phyloP scores from a whole-genome alignment of 306 rosid species.

The Alnus rubra region DNA sequence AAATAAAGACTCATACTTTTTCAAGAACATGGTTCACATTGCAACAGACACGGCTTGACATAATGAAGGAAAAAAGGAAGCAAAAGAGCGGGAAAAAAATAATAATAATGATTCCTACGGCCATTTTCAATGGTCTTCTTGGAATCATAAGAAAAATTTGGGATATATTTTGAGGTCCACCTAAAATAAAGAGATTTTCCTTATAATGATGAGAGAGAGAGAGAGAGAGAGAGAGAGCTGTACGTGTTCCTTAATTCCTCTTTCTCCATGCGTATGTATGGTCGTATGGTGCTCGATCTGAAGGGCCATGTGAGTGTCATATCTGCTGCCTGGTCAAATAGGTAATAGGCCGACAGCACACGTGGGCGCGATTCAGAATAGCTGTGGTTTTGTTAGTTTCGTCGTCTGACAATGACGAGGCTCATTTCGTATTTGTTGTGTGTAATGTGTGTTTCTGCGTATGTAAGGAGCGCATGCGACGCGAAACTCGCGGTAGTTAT shows the following conservation, averaged over 20 bases:
- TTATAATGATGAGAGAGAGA: not conserved
- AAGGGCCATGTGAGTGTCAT: not conserved
- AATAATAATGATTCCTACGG: not conserved
- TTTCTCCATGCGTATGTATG: not conserved
- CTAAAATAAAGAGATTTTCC: not conserved
- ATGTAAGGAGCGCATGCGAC: conserved; percentile 10
- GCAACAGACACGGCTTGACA: conserved; percentile 1
- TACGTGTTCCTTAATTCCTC: too few relatives aligned
- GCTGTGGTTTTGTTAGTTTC: not conserved
- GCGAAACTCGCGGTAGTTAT: conserved; percentile 15
- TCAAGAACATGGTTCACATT: conserved; percentile 12
- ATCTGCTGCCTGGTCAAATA: conserved; percentile 26
- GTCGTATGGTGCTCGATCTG: not conserved
- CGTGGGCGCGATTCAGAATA: conserved; percentile 27
- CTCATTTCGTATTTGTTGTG: not conserved
- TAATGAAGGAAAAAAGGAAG: not conserved
- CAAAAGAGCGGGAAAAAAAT: not conserved
- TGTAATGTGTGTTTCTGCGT: not conserved
- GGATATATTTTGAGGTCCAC: not conserved
- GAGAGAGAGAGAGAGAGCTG: too few relatives aligned
- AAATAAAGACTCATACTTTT: not conserved
- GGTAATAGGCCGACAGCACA: conserved; percentile 30
- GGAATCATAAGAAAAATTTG: not conserved
- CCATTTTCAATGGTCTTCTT: conserved; percentile 3
- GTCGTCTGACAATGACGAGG: not conserved